Conservation (phyloP, 2,329 filamentous ascomycete species). For the Alternaria alternata region DNA sequence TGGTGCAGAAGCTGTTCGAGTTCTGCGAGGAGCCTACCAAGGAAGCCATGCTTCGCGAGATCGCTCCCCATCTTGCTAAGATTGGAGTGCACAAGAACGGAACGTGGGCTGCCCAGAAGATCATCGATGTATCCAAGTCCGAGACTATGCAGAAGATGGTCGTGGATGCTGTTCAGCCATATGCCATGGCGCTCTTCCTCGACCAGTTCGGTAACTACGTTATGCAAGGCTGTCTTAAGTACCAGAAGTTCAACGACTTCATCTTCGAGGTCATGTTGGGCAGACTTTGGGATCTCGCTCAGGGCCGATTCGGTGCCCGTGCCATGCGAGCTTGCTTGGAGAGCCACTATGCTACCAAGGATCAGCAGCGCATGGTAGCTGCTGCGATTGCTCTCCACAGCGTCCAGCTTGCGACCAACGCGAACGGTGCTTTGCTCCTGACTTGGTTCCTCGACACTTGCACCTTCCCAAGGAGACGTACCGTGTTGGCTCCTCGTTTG, state of each 20-base stretch:
- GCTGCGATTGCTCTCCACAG: constrained; percentile 96
- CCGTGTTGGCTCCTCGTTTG: constrained; percentile 88
- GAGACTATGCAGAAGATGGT: constrained; percentile 83
- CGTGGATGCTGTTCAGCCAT: constrained; percentile 82
- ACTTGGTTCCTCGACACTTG: constrained; percentile 99
- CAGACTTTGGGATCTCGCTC: constrained; percentile 90
- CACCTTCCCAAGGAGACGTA: constrained; percentile 90
- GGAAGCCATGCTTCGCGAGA: constrained; percentile 87
- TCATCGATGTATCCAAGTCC: constrained; percentile 94
- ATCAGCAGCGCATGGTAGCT: constrained; percentile 94
- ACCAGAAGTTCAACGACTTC: constrained; percentile 89
- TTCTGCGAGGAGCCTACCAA: constrained; percentile 90
- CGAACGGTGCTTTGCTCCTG: constrained; percentile 89
- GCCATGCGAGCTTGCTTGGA: constrained; percentile 97
- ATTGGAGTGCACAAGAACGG: constrained; percentile 99
- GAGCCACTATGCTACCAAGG: constrained; percentile 92
- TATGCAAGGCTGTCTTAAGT: constrained; percentile 93
- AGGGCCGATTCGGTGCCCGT: constrained; percentile 91
- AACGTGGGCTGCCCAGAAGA: constrained; percentile 99
- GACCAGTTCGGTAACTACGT: constrained; percentile 99
- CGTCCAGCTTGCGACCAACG: constrained; percentile 93
- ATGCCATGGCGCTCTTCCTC: constrained; percentile 89
- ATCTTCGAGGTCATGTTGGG: constrained; percentile 98
- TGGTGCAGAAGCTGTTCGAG: constrained; percentile 99
- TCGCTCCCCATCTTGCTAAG: constrained; percentile 90